A percentile compares a stretch with the other conserved stretches of the same genome.
These are phyloP conservation scores for Penicillium brevicompactum DNA, from an alignment of 2,329 filamentous ascomycete species.

Conservation along the genomic window DNA sequence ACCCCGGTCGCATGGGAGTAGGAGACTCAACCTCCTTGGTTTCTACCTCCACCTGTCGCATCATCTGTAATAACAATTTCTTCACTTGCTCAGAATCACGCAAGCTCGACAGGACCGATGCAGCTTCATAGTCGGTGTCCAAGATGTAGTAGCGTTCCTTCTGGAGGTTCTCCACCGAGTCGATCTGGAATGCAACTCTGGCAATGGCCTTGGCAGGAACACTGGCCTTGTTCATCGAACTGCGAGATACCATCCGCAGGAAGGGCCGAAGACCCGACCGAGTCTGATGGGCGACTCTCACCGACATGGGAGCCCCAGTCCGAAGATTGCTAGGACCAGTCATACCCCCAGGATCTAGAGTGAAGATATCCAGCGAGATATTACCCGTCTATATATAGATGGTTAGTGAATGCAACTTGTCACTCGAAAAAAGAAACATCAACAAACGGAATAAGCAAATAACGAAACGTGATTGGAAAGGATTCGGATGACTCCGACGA, in stretches of 20 bases:
- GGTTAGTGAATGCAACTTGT: slow-evolving; percentile 2
- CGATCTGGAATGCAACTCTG: slow-evolving; percentile 37
- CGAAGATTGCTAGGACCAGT: slow-evolving; percentile 28
- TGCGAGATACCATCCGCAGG: slow-evolving; percentile 38
- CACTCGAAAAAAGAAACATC: neutral
- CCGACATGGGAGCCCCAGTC: slow-evolving; percentile 29
- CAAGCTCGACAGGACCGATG: slow-evolving; percentile 35
- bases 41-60: slow-evolving; percentile 33
- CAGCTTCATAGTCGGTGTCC: slow-evolving; percentile 38
- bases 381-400: slow-evolving; percentile 30
- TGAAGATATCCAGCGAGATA: slow-evolving; percentile 41
- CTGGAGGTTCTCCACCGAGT: slow-evolving; percentile 31
- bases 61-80: slow-evolving; percentile 30
- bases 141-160: slow-evolving; percentile 39
- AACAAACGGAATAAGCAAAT: neutral
- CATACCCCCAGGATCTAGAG: slow-evolving; percentile 37
- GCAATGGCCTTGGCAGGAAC: slow-evolving; percentile 39
- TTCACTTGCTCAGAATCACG: slow-evolving; percentile 33
- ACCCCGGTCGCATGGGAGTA: slow-evolving; percentile 26
- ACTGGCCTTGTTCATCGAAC: slow-evolving; percentile 36
- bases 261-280: slow-evolving; percentile 37
- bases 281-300: slow-evolving; percentile 34
- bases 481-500: neutral
- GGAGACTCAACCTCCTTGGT: slow-evolving; percentile 32
- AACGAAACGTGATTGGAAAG: neutral